Conservation (phyloP, 2,329 filamentous ascomycete genomes). For the Ophiosphaerella narmari region DNA sequence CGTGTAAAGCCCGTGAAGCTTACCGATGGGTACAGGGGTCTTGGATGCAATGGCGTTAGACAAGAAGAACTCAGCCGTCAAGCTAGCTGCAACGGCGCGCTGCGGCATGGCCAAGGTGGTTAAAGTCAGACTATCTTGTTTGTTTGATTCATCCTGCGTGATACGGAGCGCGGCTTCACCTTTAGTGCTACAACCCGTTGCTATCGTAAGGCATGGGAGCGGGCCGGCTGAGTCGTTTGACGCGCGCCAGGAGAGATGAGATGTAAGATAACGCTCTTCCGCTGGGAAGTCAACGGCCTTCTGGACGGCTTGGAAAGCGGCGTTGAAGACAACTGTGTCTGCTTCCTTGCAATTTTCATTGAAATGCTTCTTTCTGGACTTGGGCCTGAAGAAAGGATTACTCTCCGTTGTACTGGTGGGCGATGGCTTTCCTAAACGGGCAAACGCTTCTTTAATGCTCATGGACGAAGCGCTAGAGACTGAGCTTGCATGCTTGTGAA, state of each 20-base stretch:
- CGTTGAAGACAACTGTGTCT: constrained; percentile 18
- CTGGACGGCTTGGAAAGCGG: constrained; percentile 14
- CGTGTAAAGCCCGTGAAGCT: constrained; percentile 27
- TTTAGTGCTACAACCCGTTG: constrained; percentile 34
- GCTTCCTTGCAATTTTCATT: constrained; percentile 24
- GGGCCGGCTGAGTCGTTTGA: constrained; percentile 7
- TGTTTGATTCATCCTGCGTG: constrained; percentile 9
- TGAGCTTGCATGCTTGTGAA: constrained; percentile 9
- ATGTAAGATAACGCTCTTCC: constrained; percentile 24
- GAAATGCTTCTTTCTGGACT: constrained; percentile 10
- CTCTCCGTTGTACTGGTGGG: constrained; percentile 13
- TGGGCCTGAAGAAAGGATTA: constrained; percentile 18
- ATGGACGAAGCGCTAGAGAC: constrained; percentile 19
- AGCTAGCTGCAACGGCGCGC: neutral
- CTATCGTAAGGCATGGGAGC: constrained; percentile 30
- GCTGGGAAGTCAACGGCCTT: constrained; percentile 33
- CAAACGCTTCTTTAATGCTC: constrained; percentile 30
- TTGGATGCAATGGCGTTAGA: constrained; percentile 18
- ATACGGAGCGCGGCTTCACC: constrained; percentile 28
- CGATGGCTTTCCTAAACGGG: constrained; percentile 26
- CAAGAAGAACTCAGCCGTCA: constrained; percentile 22
- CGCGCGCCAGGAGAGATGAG: constrained; percentile 13
- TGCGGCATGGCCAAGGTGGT: neutral
- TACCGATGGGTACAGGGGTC: constrained; percentile 32
- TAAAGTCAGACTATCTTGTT: neutral